Evolutionary conservation across 441 rosid species (phyloP), one percentile per base, ranked within the genome.

Genomic region (Populus hybrid): DNA sequence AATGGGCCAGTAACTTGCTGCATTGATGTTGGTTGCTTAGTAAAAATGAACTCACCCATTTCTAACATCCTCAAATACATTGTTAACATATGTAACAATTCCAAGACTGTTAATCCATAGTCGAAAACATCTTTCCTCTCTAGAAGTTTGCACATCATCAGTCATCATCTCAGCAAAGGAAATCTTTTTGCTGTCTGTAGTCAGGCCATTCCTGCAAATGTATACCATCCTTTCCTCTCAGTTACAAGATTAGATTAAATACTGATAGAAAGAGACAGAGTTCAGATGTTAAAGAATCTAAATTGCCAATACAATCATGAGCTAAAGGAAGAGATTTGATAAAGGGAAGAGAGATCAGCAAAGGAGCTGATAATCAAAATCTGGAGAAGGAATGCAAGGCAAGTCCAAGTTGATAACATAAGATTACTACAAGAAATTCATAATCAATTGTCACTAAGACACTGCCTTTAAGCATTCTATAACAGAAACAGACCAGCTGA

Each of bases 71-170:
- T 81, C 76, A 70, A 81, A 81, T n/a, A 78, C 78, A 67, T 81
- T 81, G 65, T 81, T 81, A 61, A 81, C 74, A 66, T 81, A 81
- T 24, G 81, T 78, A 75, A 66, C 70, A 74, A 77, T 71, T 67
- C 84, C 81, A 66, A 75, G 81, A 67, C 84, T 81, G 70, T 78
- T 81, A 73, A 81, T 81, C 84, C 84, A 81, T 40, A 81, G 74
- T 10, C 84, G 79, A 61, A 70, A 81, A 66, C 84, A 81, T 75
- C 81, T 78, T 73, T 81, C 81, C 57, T 78, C 81, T 36, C 84
- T 74, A 38, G 81, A 81, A 64, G 81, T 81, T 65, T 81, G 79
- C 65, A 78, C 77, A 81, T 81, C 81, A 54, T 78, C 84, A 0
- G 73, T 75, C 84, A 81, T 81, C 77, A 76, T 81, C 81, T 81